phyloP scores from a whole-genome alignment of 495 filamentous ascomycete species.

The Penicillium atrosanguineum region DNA sequence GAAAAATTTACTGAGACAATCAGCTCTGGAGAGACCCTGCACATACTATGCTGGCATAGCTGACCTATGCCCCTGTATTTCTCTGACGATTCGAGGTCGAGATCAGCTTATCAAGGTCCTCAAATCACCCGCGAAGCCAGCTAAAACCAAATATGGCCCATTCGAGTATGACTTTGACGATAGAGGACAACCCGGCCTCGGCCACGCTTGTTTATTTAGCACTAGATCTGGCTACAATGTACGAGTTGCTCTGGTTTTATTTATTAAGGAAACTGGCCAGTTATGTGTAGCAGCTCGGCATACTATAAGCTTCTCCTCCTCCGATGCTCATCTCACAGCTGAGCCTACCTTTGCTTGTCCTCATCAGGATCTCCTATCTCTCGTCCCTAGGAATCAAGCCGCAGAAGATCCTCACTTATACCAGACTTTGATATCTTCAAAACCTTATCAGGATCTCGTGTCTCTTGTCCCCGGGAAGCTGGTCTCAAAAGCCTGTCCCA shows the following conservation, averaged over 20 bases:
- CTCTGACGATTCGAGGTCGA: constrained; percentile 13
- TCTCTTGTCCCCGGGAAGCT: background rate
- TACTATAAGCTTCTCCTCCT: constrained; percentile 5
- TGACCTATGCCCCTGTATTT: constrained; percentile 17
- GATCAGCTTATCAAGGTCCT: constrained; percentile 8
- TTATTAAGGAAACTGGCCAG: constrained; percentile 2
- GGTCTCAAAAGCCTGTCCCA: constrained; percentile 6
- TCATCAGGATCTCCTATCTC: constrained; percentile 11
- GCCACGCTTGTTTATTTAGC: constrained; percentile 4
- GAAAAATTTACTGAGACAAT: background rate
- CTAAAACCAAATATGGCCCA: constrained; percentile 2
- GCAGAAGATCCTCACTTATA: constrained; percentile 2
- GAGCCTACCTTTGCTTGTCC: constrained; percentile 15
- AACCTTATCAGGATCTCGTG: constrained; percentile 5
- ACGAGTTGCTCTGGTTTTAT: constrained; percentile 4
- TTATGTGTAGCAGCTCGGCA: constrained; percentile 1
- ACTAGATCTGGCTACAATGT: background rate
- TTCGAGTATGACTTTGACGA: constrained; percentile 4
- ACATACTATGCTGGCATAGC: constrained; percentile 11
- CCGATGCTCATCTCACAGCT: background rate
- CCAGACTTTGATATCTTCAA: constrained; percentile 5
- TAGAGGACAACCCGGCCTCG: background rate
- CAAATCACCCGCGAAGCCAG: constrained; percentile 6
- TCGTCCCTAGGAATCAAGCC: background rate
- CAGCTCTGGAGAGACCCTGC: constrained; percentile 7